phyloP scores from a whole-genome alignment of 352 stramenopile species.

The Phytophthora tentaculata region DNA sequence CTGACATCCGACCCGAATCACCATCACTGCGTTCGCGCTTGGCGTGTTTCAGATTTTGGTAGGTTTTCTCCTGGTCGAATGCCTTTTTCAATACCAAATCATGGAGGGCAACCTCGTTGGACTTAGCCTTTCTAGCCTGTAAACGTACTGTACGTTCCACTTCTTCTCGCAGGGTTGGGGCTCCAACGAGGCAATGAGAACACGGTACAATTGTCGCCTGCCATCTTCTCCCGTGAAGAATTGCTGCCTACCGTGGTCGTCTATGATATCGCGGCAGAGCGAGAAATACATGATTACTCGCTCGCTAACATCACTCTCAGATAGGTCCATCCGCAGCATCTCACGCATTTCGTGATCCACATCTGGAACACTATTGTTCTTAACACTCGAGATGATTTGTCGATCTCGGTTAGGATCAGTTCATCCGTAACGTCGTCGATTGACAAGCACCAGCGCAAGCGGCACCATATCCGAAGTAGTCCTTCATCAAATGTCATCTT shows the following conservation, averaged over 20 bases:
- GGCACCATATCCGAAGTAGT: background rate
- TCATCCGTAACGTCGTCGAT: background rate
- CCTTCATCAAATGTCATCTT: conserved; percentile 1
- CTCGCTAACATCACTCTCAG: background rate
- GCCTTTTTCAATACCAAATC: background rate
- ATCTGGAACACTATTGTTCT: background rate
- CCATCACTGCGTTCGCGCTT: conserved; percentile 5
- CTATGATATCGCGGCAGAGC: background rate
- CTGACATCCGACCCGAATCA: background rate
- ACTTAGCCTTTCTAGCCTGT: background rate
- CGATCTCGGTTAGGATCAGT: background rate
- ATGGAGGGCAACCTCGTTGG: conserved; percentile 4
- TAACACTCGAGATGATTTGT: background rate
- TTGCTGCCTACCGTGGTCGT: background rate
- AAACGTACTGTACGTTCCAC: background rate
- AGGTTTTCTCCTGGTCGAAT: background rate
- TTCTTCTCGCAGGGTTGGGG: background rate
- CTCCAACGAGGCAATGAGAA: conserved; percentile 1
- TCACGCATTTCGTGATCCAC: background rate
- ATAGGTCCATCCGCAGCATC: background rate
- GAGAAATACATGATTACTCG: background rate
- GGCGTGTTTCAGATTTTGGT: background rate
- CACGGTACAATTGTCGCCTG: background rate
- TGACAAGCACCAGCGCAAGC: background rate
- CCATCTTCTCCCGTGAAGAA: background rate